Evolutionary conservation across 2,329 filamentous ascomycete genomes (phyloP).

Genomic region (Fusarium haematococcum): DNA sequence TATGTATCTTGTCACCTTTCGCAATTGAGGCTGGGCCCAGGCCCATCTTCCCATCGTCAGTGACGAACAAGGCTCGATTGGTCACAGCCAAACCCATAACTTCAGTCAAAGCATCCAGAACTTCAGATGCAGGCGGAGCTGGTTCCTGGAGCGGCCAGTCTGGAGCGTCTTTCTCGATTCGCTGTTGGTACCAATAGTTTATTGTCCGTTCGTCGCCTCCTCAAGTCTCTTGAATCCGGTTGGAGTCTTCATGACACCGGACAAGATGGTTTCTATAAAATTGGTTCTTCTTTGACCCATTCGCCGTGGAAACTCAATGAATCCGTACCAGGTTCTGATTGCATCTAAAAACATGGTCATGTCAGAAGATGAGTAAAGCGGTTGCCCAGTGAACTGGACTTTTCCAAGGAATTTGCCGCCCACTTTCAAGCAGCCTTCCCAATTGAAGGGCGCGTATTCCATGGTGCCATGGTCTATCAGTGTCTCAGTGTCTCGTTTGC

Average conservation of each 20-base stretch:
- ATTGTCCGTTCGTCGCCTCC: background rate
- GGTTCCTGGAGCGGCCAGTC: background rate
- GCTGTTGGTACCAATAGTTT: background rate
- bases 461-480: no score
- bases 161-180: background rate
- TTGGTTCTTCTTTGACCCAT: background rate
- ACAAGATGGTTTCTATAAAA: background rate
- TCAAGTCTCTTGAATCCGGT: background rate
- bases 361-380: no score
- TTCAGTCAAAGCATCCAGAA: background rate
- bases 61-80: background rate
- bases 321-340: background rate
- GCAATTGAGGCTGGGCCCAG: background rate
- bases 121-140: background rate
- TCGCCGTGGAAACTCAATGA: no score
- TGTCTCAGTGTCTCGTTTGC: no score
- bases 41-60: background rate
- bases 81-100: background rate
- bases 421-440: no score
- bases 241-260: background rate
- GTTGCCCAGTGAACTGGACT: no score
- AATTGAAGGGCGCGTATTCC: no score
- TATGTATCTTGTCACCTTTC: background rate
- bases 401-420: no score
- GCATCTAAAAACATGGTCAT: no score